These are phyloP conservation scores for Exidia glandulosa DNA, from an alignment of 768 basidiomycete species.

Conservation along the genomic window DNA sequence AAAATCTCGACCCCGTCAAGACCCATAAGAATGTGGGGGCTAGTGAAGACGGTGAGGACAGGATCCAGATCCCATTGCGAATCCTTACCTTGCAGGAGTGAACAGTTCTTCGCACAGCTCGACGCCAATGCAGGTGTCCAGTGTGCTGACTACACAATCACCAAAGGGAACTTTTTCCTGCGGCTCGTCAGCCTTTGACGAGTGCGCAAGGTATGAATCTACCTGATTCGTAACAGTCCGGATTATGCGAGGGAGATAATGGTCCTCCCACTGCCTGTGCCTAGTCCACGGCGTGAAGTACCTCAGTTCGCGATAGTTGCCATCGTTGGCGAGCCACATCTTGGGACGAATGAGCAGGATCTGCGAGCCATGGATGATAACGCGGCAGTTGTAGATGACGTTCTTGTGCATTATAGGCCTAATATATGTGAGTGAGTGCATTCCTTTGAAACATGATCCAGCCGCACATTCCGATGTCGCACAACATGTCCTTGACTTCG, in stretches of 20 bases:
- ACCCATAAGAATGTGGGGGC: conserved; percentile 96
- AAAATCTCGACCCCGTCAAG: conserved; percentile 98
- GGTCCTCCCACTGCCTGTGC: conserved; percentile 81
- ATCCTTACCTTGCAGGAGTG: conserved; percentile 75
- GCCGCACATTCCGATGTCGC: conserved; percentile 90
- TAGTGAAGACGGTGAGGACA: conserved; percentile 18
- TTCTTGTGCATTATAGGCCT: conserved; percentile 99
- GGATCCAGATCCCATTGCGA: background rate
- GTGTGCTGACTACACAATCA: conserved; percentile 85
- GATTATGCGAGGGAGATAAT: conserved; percentile 83
- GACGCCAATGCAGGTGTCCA: conserved; percentile 92
- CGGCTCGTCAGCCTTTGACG: background rate
- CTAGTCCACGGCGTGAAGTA: conserved; percentile 96
- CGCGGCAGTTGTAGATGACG: conserved; percentile 92
- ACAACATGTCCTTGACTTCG: conserved; percentile 74
- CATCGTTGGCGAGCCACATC: conserved; percentile 99
- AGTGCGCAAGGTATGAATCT: conserved; percentile 6
- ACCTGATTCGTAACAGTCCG: conserved; percentile 85
- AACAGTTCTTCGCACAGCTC: conserved; percentile 98
- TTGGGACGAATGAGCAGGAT: conserved; percentile 94
- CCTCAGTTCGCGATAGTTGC: conserved; percentile 84
- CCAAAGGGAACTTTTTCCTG: conserved; percentile 90
- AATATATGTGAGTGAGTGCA: background rate
- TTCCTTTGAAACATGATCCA: background rate
- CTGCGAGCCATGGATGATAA: conserved; percentile 76